A percentile compares a stretch with the other conserved stretches of the same genome.
phyloP scores from a whole-genome alignment of 2,329 filamentous ascomycete species.

The Fusarium burgessii region DNA sequence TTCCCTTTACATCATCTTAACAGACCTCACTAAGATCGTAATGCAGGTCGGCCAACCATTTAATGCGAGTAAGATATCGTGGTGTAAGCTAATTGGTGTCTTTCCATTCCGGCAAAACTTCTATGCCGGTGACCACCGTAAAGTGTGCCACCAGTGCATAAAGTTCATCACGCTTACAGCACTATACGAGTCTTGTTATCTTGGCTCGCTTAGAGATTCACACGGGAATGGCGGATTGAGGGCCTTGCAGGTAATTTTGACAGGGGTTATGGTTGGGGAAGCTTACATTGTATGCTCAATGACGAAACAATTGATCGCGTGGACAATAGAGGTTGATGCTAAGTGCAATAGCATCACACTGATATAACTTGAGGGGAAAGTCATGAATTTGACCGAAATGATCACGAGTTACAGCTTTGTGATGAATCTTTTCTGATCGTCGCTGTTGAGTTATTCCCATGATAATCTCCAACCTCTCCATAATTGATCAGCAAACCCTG shows the following conservation, averaged over 20 bases:
- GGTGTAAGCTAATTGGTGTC: conserved; percentile 18
- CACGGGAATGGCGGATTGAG: neutral
- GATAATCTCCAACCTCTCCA: neutral
- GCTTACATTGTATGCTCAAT: conserved; percentile 6
- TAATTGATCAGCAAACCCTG: neutral
- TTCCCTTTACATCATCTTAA: conserved; percentile 10
- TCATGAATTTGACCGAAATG: neutral
- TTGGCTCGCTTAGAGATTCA: conserved; percentile 1
- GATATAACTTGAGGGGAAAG: neutral
- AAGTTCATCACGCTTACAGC: neutral
- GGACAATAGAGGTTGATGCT: neutral
- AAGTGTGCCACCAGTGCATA: neutral
- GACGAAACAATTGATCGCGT: conserved; percentile 6
- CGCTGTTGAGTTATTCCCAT: neutral
- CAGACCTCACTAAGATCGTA: neutral
- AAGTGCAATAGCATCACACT: neutral
- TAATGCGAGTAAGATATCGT: conserved; percentile 18
- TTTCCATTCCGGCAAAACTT: neutral
- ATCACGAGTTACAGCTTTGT: neutral
- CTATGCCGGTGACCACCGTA: neutral
- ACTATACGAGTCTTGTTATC: neutral
- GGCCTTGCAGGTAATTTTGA: neutral
- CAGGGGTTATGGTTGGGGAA: neutral
- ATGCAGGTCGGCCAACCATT: neutral
- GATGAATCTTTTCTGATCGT: neutral